Evolutionary conservation across 495 filamentous ascomycete genomes (phyloP).

Genomic region (Stereocaulon alpinum): DNA sequence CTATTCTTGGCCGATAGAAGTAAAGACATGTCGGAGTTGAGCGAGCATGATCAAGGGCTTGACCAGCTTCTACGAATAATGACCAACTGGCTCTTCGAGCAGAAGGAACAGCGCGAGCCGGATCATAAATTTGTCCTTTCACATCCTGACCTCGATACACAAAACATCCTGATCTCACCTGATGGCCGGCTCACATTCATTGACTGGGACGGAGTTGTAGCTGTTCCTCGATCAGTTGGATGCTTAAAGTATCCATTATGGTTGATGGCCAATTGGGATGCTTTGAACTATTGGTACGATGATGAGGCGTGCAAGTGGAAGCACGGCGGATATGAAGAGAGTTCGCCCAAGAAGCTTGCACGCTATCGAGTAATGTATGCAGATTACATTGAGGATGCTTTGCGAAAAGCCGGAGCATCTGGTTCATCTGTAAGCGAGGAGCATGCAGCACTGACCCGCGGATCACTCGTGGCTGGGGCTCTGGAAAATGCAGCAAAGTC

Average conservation of each 20-base stretch:
- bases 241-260: conserved; percentile 28
- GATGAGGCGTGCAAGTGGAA: too few relatives aligned
- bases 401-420: too few relatives aligned
- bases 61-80: neutral
- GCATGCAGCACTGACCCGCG: neutral
- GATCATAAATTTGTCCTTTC: conserved; percentile 16
- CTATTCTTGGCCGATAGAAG: neutral
- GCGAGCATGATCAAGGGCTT: neutral
- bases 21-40: neutral
- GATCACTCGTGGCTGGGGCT: neutral
- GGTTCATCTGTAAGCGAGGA: too few relatives aligned
- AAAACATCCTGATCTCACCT: conserved; percentile 25
- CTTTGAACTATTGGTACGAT: too few relatives aligned
- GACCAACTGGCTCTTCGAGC: neutral
- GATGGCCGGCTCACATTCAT: conserved; percentile 33
- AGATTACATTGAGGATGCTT: neutral
- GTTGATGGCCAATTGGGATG: conserved; percentile 33
- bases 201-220: conserved; percentile 32
- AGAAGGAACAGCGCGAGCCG: neutral
- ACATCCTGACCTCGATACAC: conserved; percentile 17
- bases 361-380: conserved; percentile 3
- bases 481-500: neutral
- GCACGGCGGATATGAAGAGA: too few relatives aligned
- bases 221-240: conserved; percentile 18
- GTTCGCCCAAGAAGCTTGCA: neutral